These are phyloP conservation scores for Ligustrum vulgare DNA, from an alignment of 257 asterid genomes.

Conservation along the genomic window DNA sequence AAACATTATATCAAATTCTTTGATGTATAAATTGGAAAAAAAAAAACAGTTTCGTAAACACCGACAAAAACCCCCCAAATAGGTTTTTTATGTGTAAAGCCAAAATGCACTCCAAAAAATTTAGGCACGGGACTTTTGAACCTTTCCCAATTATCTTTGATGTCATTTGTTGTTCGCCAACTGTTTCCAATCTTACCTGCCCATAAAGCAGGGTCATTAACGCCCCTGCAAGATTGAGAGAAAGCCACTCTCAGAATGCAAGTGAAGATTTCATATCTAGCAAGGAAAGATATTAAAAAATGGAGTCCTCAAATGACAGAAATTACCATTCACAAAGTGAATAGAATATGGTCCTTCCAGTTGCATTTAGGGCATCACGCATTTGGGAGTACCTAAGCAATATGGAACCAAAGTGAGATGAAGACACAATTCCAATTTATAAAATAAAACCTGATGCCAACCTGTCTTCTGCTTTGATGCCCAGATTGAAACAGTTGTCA, in stretches of 20 bases:
- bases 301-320: neutral
- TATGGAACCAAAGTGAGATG: conserved; percentile 15
- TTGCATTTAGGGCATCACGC: conserved; percentile 93
- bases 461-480: conserved; percentile 80
- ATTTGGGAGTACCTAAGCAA: conserved; percentile 79
- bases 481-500: conserved; percentile 95
- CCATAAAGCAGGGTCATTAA: conserved; percentile 90
- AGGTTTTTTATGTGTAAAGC: no score
- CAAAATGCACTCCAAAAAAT: neutral
- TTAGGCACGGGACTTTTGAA: conserved; percentile 26
- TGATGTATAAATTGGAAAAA: no score
- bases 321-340: conserved; percentile 91
- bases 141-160: conserved; percentile 95
- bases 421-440: conserved; percentile 4
- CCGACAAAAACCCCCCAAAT: no score
- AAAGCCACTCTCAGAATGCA: conserved; percentile 14
- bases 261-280: neutral
- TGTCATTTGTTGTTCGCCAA: conserved; percentile 95
- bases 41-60: no score
- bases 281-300: neutral
- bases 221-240: conserved; percentile 60
- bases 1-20: no score
- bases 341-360: conserved; percentile 77
- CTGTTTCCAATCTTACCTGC: conserved; percentile 87
- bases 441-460: conserved; percentile 21